Percentiles rank a stretch among this genome's conserved stretches.
Evolutionary conservation across 148 eudicot genomes (phyloP).

Genomic region (Rhododendron griersonianum): DNA sequence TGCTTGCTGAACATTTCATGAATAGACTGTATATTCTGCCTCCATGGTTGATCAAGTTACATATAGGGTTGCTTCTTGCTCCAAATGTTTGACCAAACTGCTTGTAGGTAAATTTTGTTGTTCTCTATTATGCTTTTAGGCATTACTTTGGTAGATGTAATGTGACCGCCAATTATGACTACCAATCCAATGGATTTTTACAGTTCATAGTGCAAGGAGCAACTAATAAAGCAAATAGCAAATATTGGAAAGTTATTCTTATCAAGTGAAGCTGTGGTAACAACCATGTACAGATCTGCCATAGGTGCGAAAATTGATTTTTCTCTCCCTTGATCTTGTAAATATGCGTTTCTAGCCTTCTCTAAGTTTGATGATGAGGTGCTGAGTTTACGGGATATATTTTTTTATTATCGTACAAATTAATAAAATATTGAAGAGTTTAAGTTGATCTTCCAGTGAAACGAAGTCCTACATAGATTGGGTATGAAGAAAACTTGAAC

Average conservation of each 20-base stretch:
- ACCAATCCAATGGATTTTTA: background rate
- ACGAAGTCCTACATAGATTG: background rate
- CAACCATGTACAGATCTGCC: background rate
- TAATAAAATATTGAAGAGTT: background rate
- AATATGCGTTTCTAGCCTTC: background rate
- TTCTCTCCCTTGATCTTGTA: background rate
- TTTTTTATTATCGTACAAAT: background rate
- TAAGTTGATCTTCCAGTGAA: background rate
- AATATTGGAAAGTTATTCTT: background rate
- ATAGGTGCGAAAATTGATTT: background rate
- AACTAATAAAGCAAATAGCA: background rate
- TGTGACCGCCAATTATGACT: background rate
- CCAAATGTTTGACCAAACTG: too few species aligned
- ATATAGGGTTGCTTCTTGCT: too few species aligned
- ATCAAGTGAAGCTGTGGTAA: background rate
- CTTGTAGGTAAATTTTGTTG: conserved; percentile 50
- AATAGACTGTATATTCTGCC: too few species aligned
- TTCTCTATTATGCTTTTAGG: conserved; percentile 2
- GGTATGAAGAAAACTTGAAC: background rate
- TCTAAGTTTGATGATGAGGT: background rate
- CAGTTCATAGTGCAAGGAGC: background rate
- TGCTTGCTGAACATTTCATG: too few species aligned
- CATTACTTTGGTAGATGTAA: background rate
- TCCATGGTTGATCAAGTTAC: too few species aligned
- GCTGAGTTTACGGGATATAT: background rate